Conservation (phyloP, 2,329 filamentous ascomycete genomes). For the Fusarium paranaense region DNA sequence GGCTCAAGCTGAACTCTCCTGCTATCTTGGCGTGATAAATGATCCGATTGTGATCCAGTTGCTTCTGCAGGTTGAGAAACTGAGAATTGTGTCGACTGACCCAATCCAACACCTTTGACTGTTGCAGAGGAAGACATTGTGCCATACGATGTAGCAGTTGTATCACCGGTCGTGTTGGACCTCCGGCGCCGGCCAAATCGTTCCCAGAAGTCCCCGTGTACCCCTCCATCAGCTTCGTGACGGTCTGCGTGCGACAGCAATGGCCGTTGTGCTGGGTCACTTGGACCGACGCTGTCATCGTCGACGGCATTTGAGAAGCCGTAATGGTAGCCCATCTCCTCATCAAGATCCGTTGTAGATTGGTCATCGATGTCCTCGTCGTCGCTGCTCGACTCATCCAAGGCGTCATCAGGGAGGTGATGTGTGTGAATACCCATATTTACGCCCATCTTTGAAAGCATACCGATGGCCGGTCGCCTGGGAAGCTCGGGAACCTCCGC, state of each 20-base stretch:
- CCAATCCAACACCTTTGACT: slow-evolving; percentile 23
- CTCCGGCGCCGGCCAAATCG: slow-evolving; percentile 26
- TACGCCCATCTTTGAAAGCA: slow-evolving; percentile 68
- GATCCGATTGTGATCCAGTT: neutral
- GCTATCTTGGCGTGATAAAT: neutral
- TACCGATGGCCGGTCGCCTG: slow-evolving; percentile 66
- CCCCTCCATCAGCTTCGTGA: slow-evolving; percentile 15
- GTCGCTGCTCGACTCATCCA: slow-evolving; percentile 56
- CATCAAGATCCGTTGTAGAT: slow-evolving; percentile 46
- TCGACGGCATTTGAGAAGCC: slow-evolving; percentile 42
- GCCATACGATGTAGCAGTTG: slow-evolving; percentile 46
- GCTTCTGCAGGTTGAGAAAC: slow-evolving; percentile 23
- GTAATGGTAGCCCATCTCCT: slow-evolving; percentile 42
- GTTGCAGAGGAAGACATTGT: slow-evolving; percentile 47
- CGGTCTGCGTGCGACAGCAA: slow-evolving; percentile 30
- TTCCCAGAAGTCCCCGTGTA: slow-evolving; percentile 29
- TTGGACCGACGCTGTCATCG: slow-evolving; percentile 36
- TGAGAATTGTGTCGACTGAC: slow-evolving; percentile 12
- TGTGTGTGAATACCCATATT: slow-evolving; percentile 82
- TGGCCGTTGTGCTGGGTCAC: slow-evolving; percentile 33
- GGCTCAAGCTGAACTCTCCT: slow-evolving; percentile 28
- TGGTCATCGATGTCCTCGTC: slow-evolving; percentile 49
- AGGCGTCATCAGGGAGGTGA: slow-evolving; percentile 71
- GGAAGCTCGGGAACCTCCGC: slow-evolving; percentile 72
- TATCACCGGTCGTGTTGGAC: slow-evolving; percentile 12